Conservation (phyloP, 225 moss, liverwort and hornwort species). For the Polytrichum commune region DNA sequence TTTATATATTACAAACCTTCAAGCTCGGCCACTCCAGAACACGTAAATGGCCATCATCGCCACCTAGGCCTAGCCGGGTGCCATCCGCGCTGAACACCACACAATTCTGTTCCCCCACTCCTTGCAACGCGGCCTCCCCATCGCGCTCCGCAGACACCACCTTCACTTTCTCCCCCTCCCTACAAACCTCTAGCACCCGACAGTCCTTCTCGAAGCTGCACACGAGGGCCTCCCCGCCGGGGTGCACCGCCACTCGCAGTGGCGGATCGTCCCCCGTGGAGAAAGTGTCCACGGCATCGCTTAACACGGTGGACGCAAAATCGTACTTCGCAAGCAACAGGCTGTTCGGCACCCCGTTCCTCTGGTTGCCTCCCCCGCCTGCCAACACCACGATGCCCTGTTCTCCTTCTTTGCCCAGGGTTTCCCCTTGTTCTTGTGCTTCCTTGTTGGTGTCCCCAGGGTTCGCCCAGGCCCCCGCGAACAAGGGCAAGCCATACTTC, state of each 20-base stretch:
- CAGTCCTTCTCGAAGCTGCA: constrained; percentile 73
- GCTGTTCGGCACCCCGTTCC: constrained; percentile 61
- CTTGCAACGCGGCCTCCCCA: constrained; percentile 49
- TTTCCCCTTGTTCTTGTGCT: neutral
- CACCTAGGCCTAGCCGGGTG: constrained; percentile 67
- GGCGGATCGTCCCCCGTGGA: constrained; percentile 72
- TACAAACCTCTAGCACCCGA: constrained; percentile 51
- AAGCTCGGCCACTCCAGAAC: constrained; percentile 75
- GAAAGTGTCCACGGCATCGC: constrained; percentile 53
- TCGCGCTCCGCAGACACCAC: constrained; percentile 40
- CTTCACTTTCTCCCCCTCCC: constrained; percentile 40
- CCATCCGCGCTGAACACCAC: constrained; percentile 72
- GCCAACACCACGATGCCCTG: constrained; percentile 65
- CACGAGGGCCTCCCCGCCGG: constrained; percentile 57
- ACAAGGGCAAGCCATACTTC: constrained; percentile 80
- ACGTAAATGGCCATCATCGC: constrained; percentile 82
- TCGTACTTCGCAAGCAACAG: constrained; percentile 67
- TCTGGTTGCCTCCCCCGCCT: constrained; percentile 76
- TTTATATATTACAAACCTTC: constrained; percentile 14
- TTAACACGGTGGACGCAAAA: constrained; percentile 44
- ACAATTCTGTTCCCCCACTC: constrained; percentile 78
- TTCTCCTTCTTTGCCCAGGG: neutral
- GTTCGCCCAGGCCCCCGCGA: constrained; percentile 66
- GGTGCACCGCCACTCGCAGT: constrained; percentile 67
- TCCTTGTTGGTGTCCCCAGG: constrained; percentile 8